Evolutionary conservation across 2,329 filamentous ascomycete species (phyloP).

Genomic region (Fusarium sp.): DNA sequence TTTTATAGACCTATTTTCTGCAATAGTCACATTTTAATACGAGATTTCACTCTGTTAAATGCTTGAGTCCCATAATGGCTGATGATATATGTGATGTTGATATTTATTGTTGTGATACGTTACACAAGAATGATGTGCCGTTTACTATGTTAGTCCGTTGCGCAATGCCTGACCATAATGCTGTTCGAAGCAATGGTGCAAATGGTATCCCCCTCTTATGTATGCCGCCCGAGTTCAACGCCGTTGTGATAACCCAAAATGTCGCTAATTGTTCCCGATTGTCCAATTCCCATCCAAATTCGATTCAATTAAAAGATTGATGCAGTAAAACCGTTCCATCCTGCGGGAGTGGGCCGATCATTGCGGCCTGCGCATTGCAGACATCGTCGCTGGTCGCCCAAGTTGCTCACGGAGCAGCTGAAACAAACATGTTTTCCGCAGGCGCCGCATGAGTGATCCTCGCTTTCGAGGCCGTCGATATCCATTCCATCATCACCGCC

Average conservation of each 20-base stretch:
- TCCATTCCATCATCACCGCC: constrained; percentile 54
- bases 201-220: constrained; percentile 36
- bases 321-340: constrained; percentile 39
- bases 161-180: constrained; percentile 7
- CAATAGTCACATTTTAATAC: constrained; percentile 26
- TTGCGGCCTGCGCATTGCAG: constrained; percentile 63
- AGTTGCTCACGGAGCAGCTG: constrained; percentile 70
- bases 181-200: constrained; percentile 5
- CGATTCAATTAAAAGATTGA: constrained; percentile 38
- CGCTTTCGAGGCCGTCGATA: constrained; percentile 51
- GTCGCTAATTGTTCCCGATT: background rate
- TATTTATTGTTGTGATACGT: background rate
- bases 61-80: too few species aligned
- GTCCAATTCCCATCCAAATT: background rate
- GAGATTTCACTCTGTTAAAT: background rate
- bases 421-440: constrained; percentile 71
- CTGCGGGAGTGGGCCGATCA: constrained; percentile 31
- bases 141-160: background rate
- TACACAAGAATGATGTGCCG: background rate
- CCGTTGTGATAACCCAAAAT: background rate
- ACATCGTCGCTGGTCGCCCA: constrained; percentile 67
- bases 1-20: constrained; percentile 36
- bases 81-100: background rate
- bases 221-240: constrained; percentile 20
- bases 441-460: constrained; percentile 58